Base-by-base conservation (phyloP, 1,139 yeast species). In the Magnusiomyces suaveolens region DNA sequence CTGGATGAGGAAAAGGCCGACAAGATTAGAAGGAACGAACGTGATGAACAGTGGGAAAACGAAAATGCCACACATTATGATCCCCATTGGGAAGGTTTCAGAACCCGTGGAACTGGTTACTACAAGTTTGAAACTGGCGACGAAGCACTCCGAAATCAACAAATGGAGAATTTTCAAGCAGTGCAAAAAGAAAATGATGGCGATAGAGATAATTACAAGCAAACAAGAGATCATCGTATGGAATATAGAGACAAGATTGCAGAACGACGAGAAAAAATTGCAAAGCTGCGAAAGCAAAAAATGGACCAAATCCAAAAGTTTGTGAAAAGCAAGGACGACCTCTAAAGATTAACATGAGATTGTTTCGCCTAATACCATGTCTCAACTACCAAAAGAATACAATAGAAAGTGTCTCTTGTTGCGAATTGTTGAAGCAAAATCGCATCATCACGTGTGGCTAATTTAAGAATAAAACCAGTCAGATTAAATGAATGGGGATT, bases 51-150 rank as follows among this genome's bases (percentile, higher is more conserved):
- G 1, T 33, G 43, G 12, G 46, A 20, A 18, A 46, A 21, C 24
- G 32, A 18, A 25, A 32, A 23, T 43, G 50, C 47, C 14, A 43
- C 52, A 18, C 57, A 55, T 47, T 55, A 50, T 29, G 55, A 55
- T 26, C 53, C 57, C 8, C 23, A 43, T 23, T 55, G 57, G 57
- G 57, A 55, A 48, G 18, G 18, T 16, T 25, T 48, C 10, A 46
- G 57, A 18, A 50, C 55, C 1, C 50, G 51, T 20, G 57, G 57
- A 1, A 55, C 57, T 12, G 57, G 57, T 14, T 55, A 47, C 36
- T 55, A 50, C 46, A 50, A 50, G 33, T 52, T 55, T 29, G 55
- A 52, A 21, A 23, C 43, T 2, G 41, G 26, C 18, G 51, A 55
- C 26, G 51, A 50, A 20, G 24, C 20, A 23, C n/a, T 47, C 16